Base-by-base conservation (phyloP, 139 green algal genomes). In the Picochlorum sp. region DNA sequence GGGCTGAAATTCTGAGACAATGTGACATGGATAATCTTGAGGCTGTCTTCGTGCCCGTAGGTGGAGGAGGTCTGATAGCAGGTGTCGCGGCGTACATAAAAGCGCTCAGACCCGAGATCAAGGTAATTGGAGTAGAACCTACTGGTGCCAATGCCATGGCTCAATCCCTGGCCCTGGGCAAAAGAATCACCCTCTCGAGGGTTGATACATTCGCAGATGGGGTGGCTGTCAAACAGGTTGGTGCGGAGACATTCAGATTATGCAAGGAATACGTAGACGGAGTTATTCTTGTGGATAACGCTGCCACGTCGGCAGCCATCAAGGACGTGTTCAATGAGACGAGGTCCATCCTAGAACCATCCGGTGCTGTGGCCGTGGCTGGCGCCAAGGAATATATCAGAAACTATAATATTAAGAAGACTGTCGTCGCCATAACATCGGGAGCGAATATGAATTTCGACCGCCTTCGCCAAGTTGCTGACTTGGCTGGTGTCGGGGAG, bases 401-500 rank as follows among this genome's bases (percentile, higher is more conserved):
- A 6, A 26, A 44, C 2, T 60, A 49, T 37, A 20, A 20, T 14
- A 38, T 65, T 30, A 65, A 65, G 30, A 45, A 16, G 7, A 89
- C 82, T 4, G 81, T 89, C 55, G 84, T 92, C 41, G 83, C 73
- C 4, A 62, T 86, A 0, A 82, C 79, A 13, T 79, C 63, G 8
- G 81, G 88, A 2, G 86, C 88, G 15, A 94, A 94, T 74, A 94
- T 96, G 62, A 99, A 99, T 79, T 99, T 99, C 81, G 90, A 98
- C 68, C 81, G 87, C 28, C 80, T 97, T 70, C 78, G 92, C 3
- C 74, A 97, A 28, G 88, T 98, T 41, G 18, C 86, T 21, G 88
- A 99, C 72, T 81, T 99, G 63, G 93, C 94, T 16, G 86, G 95
- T 45, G 73, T 96, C 31, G 93, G 93, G n/a, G 80, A 69, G 18